Percentiles rank a stretch among this genome's conserved stretches.
Conservation (phyloP, 2,329 filamentous ascomycete genomes). For the Aspergillus piperis region DNA sequence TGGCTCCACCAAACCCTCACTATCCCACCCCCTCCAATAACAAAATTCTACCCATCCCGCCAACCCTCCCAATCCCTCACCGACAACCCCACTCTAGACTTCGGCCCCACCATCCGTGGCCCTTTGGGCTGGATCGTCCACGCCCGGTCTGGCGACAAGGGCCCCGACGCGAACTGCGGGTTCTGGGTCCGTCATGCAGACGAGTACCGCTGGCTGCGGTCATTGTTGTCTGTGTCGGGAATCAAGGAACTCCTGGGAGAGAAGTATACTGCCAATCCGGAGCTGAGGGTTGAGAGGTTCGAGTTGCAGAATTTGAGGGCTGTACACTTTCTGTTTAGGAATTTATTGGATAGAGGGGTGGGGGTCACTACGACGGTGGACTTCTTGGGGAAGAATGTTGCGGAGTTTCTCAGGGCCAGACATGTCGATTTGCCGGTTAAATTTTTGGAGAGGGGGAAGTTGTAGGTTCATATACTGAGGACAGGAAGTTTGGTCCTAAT, state of each 20-base stretch:
- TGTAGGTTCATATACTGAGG: slow-evolving; percentile 17
- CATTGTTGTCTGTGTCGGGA: slow-evolving; percentile 24
- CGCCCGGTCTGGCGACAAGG: slow-evolving; percentile 48
- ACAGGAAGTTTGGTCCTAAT: too few species aligned
- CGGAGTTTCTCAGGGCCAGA: slow-evolving; percentile 36
- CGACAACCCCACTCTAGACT: slow-evolving; percentile 11
- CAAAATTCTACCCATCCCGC: slow-evolving; percentile 17
- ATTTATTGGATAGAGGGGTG: slow-evolving; percentile 39
- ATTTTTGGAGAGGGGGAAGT: slow-evolving; percentile 30
- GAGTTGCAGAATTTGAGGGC: slow-evolving; percentile 47
- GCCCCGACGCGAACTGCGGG: slow-evolving; percentile 48
- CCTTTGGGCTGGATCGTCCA: slow-evolving; percentile 39
- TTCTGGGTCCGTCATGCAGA: slow-evolving; percentile 47
- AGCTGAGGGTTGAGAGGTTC: slow-evolving; percentile 44
- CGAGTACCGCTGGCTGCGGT: slow-evolving; percentile 48
- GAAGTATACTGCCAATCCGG: slow-evolving; percentile 21
- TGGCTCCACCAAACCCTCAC: slow-evolving; percentile 18
- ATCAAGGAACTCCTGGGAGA: slow-evolving; percentile 26
- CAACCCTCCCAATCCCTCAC: slow-evolving; percentile 22
- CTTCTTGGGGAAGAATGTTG: slow-evolving; percentile 43
- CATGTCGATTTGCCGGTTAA: slow-evolving; percentile 36
- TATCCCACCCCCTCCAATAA: slow-evolving; percentile 21
- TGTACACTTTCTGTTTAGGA: slow-evolving; percentile 42
- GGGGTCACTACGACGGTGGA: slow-evolving; percentile 36
- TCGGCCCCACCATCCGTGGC: slow-evolving; percentile 26